Percentiles rank a stretch among this genome's conserved stretches.
These are phyloP conservation scores for Heliamphora pulchella DNA, from an alignment of 179 eudicot species.

Conservation along the genomic window DNA sequence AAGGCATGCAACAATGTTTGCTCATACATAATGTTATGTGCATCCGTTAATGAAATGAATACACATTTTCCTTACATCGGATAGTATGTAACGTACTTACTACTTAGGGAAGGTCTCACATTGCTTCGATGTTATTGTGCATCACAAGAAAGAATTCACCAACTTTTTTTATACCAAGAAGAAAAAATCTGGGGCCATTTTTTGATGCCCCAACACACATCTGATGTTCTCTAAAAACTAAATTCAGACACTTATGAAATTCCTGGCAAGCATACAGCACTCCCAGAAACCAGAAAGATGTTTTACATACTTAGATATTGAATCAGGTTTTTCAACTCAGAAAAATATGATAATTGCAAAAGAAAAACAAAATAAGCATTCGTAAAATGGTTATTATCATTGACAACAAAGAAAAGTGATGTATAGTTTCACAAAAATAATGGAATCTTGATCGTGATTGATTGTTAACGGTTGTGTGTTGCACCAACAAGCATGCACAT, in stretches of 20 bases:
- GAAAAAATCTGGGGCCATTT: not conserved
- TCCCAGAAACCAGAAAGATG: not conserved
- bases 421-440: not conserved
- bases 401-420: not conserved
- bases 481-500: conserved; percentile 6
- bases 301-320: not conserved
- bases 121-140: not conserved
- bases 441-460: not conserved
- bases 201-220: not conserved
- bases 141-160: not conserved
- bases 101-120: not conserved
- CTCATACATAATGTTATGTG: not conserved
- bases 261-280: not conserved
- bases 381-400: not conserved
- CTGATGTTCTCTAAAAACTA: not conserved
- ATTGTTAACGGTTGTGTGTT: not conserved
- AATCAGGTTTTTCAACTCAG: not conserved
- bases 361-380: not conserved
- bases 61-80: not conserved
- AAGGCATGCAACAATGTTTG: not conserved
- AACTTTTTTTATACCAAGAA: not conserved
- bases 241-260: not conserved
- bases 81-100: not conserved
- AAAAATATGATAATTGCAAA: not conserved
- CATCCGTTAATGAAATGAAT: not conserved